Base-by-base conservation (phyloP, 345 rosid genomes). In the Ceriops zippeliana region DNA sequence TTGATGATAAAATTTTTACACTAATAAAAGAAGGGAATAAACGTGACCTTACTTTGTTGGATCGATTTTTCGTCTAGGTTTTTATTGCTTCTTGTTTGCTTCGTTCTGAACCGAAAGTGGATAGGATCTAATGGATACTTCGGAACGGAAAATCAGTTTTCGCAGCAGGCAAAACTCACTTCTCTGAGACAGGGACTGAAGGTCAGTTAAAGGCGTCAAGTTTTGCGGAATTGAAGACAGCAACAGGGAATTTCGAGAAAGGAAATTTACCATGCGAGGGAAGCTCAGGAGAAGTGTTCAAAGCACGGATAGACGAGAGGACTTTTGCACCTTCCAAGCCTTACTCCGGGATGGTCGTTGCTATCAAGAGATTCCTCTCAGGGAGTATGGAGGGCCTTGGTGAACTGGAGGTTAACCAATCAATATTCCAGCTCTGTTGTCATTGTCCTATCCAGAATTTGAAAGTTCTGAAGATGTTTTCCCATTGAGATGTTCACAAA, bases 261-360 rank as follows among this genome's bases (percentile, higher is more conserved):
- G 90, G 87, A 35, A 68, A 85, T 70, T 61, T 85, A 74, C 66
- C 90, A 80, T 96, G 96, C 1, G 87, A 89, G 75, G 98, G 97
- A 38, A 89, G 90, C 9, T 92, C 89, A 11, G 97, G 98, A 1
- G 83, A 70, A 67, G 98, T 93, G 58, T 93, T 72, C 78, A 89
- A 84, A 81, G 97, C 97, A 2, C 90, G 93, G 96, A 56, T 93
- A 13, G 86, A 93, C 71, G 87, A 75, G 42, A 89, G 67, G 80
- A 85, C 87, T 59, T 74, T 81, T 1, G 73, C 83, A 24, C 96
- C 98, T 20, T 82, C 90, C 6, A 86, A 79, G 63, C 19, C 62
- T 63, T 89, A 87, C 51, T 67, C 62, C 31, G 98, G 97, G 34
- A 84, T 85, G 79, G 67, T 71, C 32, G 96, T 90, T 66, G 97